Conservation (phyloP, 768 basidiomycete genomes). For the Pleurotus djamor region DNA sequence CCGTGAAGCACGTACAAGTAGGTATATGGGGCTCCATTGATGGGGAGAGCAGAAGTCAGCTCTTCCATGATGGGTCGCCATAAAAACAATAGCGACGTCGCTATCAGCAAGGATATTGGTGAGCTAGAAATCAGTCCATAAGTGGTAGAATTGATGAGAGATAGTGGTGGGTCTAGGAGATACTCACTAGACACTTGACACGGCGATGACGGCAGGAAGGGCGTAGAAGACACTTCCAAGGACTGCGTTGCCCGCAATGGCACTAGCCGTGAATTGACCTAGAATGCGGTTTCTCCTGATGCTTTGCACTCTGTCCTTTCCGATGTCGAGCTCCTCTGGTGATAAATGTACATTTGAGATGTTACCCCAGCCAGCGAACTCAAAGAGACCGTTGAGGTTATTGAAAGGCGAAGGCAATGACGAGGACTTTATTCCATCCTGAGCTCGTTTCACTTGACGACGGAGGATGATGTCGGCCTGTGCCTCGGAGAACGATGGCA, state of each 20-base stretch:
- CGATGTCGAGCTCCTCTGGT: conserved; percentile 36
- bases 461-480: conserved; percentile 59
- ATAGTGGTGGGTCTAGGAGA: conserved; percentile 14
- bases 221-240: conserved; percentile 71
- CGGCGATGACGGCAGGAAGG: conserved; percentile 60
- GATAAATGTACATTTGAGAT: conserved; percentile 43
- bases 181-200: conserved; percentile 65
- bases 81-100: conserved; percentile 59
- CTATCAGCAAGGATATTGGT: conserved; percentile 64
- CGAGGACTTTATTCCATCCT: conserved; percentile 34
- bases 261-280: conserved; percentile 64
- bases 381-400: conserved; percentile 60
- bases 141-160: neutral
- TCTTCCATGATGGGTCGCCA: conserved; percentile 80
- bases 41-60: conserved; percentile 63
- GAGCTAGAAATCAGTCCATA: conserved; percentile 40
- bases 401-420: conserved; percentile 57
- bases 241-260: conserved; percentile 66
- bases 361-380: conserved; percentile 74
- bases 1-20: conserved; percentile 45
- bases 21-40: conserved; percentile 70
- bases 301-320: conserved; percentile 22
- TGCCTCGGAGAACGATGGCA: conserved; percentile 43
- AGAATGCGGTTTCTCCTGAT: conserved; percentile 37
- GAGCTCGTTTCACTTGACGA: conserved; percentile 51